Base-by-base conservation (phyloP, 139 green algal genomes). In the Chlamydomonas asymmetrica region DNA sequence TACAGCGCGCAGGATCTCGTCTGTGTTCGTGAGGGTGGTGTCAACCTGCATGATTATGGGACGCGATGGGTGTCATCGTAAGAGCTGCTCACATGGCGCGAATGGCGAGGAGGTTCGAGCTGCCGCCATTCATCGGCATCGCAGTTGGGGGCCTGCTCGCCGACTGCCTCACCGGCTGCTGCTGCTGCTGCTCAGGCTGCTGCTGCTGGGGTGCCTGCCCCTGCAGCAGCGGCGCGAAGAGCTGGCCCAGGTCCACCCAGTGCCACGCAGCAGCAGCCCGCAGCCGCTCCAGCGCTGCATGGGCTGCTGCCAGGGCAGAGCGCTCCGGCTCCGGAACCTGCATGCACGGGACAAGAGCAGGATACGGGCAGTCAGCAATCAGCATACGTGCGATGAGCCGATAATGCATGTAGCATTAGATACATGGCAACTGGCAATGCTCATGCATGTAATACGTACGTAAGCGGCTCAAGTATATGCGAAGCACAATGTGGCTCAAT, bases 201-300 rank as follows among this genome's bases (percentile, higher is more conserved):
- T n/a, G n/a, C n/a, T n/a, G n/a, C n/a, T n/a, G n/a, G n/a, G n/a
- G n/a, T n/a, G n/a, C n/a, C n/a, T n/a, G n/a, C n/a, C n/a, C n/a
- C n/a, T n/a, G 31, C 60, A 66, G 7, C 75, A 73, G 48, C 70
- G 31, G 4, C 41, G 54, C 75, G 68, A 92, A 92, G 39, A 96
- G 43, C 8, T 40, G n/a, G 1, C 62, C 61, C 65, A 96, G 74
- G 59, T 88, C 56, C 23, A 96, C 82, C 90, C 91, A 97, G 65
- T 89, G 85, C 76, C 91, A 95, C 3, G 49, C 81, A 65, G 77
- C 86, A 32, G 41, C 38, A 34, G 86, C 66, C 7, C 88, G 72
- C 41, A 94, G 57, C 23, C 22, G 34, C 18, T 73, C 83, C 25
- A 91, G 63, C 0, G 73, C 85, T 1, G 75, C 59, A 16, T 81